These are phyloP conservation scores for Trametes maxima DNA, from an alignment of 768 basidiomycete species.

Conservation along the genomic window DNA sequence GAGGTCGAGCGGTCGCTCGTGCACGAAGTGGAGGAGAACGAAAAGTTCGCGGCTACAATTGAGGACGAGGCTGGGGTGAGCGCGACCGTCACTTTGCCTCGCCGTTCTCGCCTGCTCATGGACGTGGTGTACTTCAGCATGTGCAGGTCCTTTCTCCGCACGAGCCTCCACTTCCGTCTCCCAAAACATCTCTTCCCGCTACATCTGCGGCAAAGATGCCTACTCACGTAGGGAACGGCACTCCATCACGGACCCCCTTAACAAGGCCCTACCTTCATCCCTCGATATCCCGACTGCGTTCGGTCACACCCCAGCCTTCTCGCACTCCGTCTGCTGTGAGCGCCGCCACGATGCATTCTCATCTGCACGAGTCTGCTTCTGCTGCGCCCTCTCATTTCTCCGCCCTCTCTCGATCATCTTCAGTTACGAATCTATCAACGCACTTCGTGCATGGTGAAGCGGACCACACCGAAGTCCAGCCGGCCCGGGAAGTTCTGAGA, in stretches of 20 bases:
- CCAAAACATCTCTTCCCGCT: slow-evolving; percentile 10
- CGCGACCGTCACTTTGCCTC: slow-evolving; percentile 23
- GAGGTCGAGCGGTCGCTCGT: slow-evolving; percentile 51
- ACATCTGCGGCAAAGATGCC: slow-evolving; percentile 10
- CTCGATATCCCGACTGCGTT: slow-evolving; percentile 79
- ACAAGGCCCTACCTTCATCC: slow-evolving; percentile 68
- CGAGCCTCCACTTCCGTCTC: slow-evolving; percentile 20
- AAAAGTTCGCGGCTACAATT: slow-evolving; percentile 33
- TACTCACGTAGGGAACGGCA: slow-evolving; percentile 10
- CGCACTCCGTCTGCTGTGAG: slow-evolving; percentile 45
- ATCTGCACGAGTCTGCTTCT: slow-evolving; percentile 46
- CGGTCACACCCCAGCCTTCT: slow-evolving; percentile 54
- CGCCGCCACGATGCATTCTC: slow-evolving; percentile 46
- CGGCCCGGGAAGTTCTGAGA: slow-evolving; percentile 63
- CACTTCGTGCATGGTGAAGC: slow-evolving; percentile 28
- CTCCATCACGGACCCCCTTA: slow-evolving; percentile 12
- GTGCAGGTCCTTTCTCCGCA: slow-evolving; percentile 40
- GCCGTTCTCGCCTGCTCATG: slow-evolving; percentile 28
- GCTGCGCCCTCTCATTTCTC: slow-evolving; percentile 68
- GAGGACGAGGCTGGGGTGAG: slow-evolving; percentile 39
- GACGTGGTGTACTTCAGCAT: slow-evolving; percentile 32
- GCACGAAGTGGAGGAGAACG: slow-evolving; percentile 41
- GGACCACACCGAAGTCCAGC: slow-evolving; percentile 5
- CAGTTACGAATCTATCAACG: slow-evolving; percentile 51
- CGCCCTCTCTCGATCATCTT: slow-evolving; percentile 69